phyloP scores from a whole-genome alignment of 2,329 filamentous ascomycete genomes.

The Xylaria arbuscula region DNA sequence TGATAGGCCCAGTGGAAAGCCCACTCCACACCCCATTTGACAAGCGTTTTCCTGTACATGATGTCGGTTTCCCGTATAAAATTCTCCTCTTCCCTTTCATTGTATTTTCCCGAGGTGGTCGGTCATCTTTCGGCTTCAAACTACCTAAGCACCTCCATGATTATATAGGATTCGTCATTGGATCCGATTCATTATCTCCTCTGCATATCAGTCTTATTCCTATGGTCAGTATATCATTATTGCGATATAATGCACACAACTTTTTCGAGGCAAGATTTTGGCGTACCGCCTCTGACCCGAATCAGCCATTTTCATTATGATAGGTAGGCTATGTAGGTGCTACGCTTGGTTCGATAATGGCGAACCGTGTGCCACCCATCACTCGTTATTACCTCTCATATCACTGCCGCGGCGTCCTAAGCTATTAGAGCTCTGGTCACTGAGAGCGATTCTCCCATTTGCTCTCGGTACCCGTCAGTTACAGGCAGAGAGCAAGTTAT shows the following conservation, averaged over 20 bases:
- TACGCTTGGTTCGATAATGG: background rate
- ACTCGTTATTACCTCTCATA: conserved; percentile 17
- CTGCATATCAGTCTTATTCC: background rate
- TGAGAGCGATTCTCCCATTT: conserved; percentile 72
- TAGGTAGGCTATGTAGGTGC: conserved; percentile 15
- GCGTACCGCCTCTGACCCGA: background rate
- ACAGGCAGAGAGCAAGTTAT: conserved; percentile 78
- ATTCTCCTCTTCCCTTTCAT: conserved; percentile 1
- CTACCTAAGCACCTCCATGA: background rate
- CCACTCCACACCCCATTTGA: conserved; percentile 3
- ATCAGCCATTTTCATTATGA: conserved; percentile 8
- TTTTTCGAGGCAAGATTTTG: background rate
- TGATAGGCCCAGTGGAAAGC: conserved; percentile 12
- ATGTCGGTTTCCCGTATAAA: background rate
- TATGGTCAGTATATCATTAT: background rate
- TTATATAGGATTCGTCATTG: background rate
- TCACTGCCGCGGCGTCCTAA: conserved; percentile 66
- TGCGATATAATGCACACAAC: background rate
- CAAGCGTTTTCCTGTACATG: conserved; percentile 2
- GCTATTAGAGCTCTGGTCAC: conserved; percentile 66
- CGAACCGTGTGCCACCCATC: background rate
- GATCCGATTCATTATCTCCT: background rate
- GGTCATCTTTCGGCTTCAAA: background rate
- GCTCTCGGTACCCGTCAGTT: conserved; percentile 81
- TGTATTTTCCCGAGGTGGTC: background rate